Base-by-base conservation (phyloP, 164 flowering plant species). In the Saururus chinensis region DNA sequence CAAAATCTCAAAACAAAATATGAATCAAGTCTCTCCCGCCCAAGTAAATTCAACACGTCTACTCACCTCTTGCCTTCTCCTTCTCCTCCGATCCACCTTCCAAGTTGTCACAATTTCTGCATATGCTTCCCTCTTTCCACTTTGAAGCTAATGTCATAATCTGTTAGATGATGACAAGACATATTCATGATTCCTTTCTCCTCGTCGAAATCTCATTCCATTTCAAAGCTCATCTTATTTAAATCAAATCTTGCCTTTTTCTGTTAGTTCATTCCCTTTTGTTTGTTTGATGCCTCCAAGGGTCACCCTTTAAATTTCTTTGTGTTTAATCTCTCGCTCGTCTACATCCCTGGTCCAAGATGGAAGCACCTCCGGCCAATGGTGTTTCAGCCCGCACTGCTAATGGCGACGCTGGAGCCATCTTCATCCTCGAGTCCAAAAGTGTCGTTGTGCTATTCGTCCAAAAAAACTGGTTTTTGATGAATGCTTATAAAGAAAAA, bases 361-460 rank as follows among this genome's bases (percentile, higher is more conserved):
- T 66, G 64, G 68, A 60, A 66, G 14, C 63, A 17, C 58, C 51
- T 22, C 59, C 60, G 4, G 4, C 41, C 7, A 35, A 26, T 9
- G 57, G 37, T 2, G 6, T 48, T 11, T 41, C 51, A 2, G 19
- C 41, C 13, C 37, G 12, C 9, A 9, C 16, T 30, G 16, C 26
- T 7, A 75, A 80, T 11, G 70, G 69, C 10, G 95, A 90, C 65
- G 97, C 93, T 57, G 97, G 97, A 40, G 97, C 95, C 0, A 73
- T 64, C 24, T 90, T 90, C 68, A 92, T 87, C n/a, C 82, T 90
- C 35, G 82, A 88, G 68, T 84, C 95, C 1, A 88, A 86, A 84
- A 95, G 97, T 87, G 20, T 11, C 9, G 52, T 19, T 19, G 19
- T 51, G 21, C 6, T 49, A 7, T 13, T n/a, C n/a, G n/a, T n/a